phyloP scores from a whole-genome alignment of 371 early-diverging fungal genomes.

The Actinomucor elegans region DNA sequence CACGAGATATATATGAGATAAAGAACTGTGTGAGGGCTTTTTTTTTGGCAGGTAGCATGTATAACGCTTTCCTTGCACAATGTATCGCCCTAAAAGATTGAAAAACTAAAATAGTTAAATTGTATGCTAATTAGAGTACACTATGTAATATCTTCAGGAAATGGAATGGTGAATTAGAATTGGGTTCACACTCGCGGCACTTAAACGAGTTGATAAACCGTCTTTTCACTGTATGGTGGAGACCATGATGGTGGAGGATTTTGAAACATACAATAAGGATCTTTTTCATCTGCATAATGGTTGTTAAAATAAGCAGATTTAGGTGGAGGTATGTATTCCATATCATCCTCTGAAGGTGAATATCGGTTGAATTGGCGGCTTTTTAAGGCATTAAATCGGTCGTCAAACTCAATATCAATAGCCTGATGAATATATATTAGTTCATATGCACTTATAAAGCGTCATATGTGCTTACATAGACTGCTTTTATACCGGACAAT shows the following conservation, averaged over 20 bases:
- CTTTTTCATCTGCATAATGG: conserved; percentile 9
- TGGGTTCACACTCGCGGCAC: no score
- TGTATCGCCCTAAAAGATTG: no score
- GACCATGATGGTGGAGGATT: conserved; percentile 16
- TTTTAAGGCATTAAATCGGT: conserved; percentile 34
- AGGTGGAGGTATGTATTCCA: conserved; percentile 7
- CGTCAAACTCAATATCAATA: conserved; percentile 36
- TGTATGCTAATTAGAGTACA: no score
- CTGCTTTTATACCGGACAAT: conserved; percentile 1
- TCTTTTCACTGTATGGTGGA: conserved; percentile 13
- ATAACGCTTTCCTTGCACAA: no score
- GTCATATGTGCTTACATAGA: conserved; percentile 12
- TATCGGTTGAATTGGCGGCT: conserved; percentile 23
- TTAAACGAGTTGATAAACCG: not conserved
- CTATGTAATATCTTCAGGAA: no score
- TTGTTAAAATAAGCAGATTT: conserved; percentile 9
- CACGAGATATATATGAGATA: no score
- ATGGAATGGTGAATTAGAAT: no score
- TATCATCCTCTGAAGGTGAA: conserved; percentile 9
- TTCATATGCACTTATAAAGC: not conserved
- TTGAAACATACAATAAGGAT: conserved; percentile 10
- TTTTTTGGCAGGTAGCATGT: no score
- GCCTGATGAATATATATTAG: conserved; percentile 18
- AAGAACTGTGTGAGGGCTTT: no score
- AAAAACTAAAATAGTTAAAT: no score